Evolutionary conservation across 2,329 filamentous ascomycete species (phyloP).

Genomic region (Penicillium janthinellum): DNA sequence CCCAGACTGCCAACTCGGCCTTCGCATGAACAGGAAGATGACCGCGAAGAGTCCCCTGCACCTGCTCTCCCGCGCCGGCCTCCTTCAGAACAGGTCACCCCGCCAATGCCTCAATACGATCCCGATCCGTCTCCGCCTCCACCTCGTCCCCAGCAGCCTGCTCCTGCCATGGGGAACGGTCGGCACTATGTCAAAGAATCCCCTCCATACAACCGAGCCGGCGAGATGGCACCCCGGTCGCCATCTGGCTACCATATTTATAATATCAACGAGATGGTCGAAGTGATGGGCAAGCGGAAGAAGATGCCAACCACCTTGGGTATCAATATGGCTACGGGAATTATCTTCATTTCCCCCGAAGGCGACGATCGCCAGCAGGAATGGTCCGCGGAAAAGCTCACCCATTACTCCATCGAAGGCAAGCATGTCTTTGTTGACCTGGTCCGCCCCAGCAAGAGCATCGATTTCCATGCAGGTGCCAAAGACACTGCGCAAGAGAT

Average conservation of each 20-base stretch:
- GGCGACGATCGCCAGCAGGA: conserved; percentile 83
- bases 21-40: conserved; percentile 65
- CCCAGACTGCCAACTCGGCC: conserved; percentile 45
- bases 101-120: conserved; percentile 62
- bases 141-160: conserved; percentile 22
- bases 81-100: conserved; percentile 56
- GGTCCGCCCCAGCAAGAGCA: conserved; percentile 85
- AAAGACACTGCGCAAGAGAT: conserved; percentile 98
- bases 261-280: conserved; percentile 96
- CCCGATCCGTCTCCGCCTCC: conserved; percentile 54
- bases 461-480: conserved; percentile 95
- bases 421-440: conserved; percentile 98
- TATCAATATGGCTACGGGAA: conserved; percentile 85
- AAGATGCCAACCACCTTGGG: conserved; percentile 98
- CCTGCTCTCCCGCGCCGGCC: conserved; percentile 65
- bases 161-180: conserved; percentile 35
- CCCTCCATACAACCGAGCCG: conserved; percentile 57
- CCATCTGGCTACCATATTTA: conserved; percentile 90
- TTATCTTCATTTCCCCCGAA: conserved; percentile 87
- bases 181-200: conserved; percentile 52
- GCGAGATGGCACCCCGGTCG: conserved; percentile 56
- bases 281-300: conserved; percentile 94
- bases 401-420: conserved; percentile 96
- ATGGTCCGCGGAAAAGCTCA: conserved; percentile 93
- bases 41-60: conserved; percentile 46